Percentiles rank a stretch among this genome's conserved stretches.
Conservation (phyloP, 495 filamentous ascomycete genomes). For the Neurospora cerealis region DNA sequence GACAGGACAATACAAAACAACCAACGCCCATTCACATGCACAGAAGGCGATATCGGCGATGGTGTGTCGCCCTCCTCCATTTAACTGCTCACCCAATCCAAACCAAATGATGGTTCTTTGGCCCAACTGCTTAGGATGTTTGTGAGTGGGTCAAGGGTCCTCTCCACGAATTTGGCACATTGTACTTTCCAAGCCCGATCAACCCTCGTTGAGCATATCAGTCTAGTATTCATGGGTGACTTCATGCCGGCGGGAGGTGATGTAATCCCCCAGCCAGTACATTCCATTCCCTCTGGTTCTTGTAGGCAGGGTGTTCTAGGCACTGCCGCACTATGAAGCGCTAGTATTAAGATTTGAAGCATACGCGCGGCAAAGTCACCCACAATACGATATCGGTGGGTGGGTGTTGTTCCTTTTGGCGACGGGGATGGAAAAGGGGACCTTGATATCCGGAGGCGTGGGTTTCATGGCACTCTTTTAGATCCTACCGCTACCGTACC, state of each 20-base stretch:
- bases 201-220: background rate
- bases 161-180: background rate
- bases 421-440: background rate
- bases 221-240: too few relatives aligned
- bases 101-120: background rate
- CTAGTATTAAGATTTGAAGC: too few relatives aligned
- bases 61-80: too few relatives aligned
- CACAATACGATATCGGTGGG: background rate
- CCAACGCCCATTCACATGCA: background rate
- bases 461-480: background rate
- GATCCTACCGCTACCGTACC: background rate
- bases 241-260: background rate
- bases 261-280: background rate
- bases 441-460: background rate
- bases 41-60: too few relatives aligned
- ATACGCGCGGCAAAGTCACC: background rate
- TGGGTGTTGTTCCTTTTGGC: background rate
- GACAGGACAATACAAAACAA: background rate
- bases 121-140: background rate
- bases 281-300: background rate
- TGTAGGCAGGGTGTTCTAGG: too few relatives aligned
- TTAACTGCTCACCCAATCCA: background rate
- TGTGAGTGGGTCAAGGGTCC: background rate
- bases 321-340: background rate
- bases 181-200: background rate